These are phyloP conservation scores for Cucurbita argyrosperma DNA, from an alignment of 306 rosid genomes.

Conservation along the genomic window DNA sequence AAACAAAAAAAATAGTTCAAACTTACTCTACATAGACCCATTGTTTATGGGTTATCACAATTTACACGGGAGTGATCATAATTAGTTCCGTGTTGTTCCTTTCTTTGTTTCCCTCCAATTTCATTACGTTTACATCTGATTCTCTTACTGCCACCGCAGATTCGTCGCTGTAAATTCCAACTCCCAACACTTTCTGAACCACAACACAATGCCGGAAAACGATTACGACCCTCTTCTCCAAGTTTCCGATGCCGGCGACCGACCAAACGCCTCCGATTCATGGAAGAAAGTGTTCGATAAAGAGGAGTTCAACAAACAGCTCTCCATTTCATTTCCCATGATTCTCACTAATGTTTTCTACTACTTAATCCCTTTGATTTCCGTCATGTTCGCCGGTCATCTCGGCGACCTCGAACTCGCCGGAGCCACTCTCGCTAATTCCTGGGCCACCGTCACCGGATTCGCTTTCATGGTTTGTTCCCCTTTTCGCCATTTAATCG, in stretches of 20 bases:
- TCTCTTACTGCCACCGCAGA: too few species aligned
- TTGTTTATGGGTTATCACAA: too few species aligned
- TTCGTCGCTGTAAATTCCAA: not conserved
- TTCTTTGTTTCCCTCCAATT: too few species aligned
- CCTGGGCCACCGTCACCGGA: constrained; percentile 70
- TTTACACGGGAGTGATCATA: too few species aligned
- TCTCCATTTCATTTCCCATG: constrained; percentile 48
- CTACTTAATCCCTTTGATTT: constrained; percentile 36
- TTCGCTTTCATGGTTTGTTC: constrained; percentile 38
- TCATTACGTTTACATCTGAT: too few species aligned
- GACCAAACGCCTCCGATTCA: constrained; percentile 15
- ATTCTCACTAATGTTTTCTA: constrained; percentile 49
- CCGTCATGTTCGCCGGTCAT: constrained; percentile 93
- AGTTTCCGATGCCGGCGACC: not conserved
- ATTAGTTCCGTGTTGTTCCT: too few species aligned
- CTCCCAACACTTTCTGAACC: not conserved
- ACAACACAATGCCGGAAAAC: not conserved
- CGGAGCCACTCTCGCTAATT: constrained; percentile 65
- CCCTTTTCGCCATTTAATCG: too few species aligned
- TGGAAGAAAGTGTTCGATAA: constrained; percentile 39
- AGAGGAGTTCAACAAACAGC: constrained; percentile 47
- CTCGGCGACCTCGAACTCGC: constrained; percentile 71
- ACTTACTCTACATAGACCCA: too few species aligned
- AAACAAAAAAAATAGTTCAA: too few species aligned
- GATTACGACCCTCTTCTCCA: not conserved